These are phyloP conservation scores for Nannochloropsis oceanica DNA, from an alignment of 108 stramenopile species.

Conservation along the genomic window DNA sequence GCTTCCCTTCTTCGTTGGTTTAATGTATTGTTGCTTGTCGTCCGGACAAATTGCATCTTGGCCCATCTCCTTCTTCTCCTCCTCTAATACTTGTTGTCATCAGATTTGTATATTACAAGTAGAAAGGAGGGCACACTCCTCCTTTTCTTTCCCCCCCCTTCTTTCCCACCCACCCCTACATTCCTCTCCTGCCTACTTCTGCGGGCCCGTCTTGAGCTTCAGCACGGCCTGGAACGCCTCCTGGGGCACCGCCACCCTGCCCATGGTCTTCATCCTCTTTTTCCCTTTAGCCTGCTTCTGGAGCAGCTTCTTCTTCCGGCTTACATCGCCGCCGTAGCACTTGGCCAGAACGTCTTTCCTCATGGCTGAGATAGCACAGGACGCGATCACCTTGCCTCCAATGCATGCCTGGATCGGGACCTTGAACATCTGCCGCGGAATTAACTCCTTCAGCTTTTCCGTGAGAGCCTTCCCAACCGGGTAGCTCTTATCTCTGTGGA, in stretches of 20 bases:
- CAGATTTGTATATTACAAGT: not conserved
- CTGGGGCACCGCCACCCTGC: slow-evolving; percentile 79
- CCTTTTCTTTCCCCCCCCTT: not conserved
- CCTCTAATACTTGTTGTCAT: not conserved
- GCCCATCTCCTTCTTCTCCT: not conserved
- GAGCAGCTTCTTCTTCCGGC: slow-evolving; percentile 90
- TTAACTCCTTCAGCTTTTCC: slow-evolving; percentile 68
- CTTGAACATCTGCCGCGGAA: slow-evolving; percentile 92
- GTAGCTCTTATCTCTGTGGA: slow-evolving; percentile 59
- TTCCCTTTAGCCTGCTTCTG: slow-evolving; percentile 97
- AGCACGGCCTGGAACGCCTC: slow-evolving; percentile 95
- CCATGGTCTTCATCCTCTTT: slow-evolving; percentile 78
- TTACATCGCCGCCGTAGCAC: slow-evolving; percentile 75
- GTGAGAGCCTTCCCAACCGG: slow-evolving; percentile 55
- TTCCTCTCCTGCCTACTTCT: not conserved
- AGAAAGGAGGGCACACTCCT: not conserved
- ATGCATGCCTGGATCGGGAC: slow-evolving; percentile 93
- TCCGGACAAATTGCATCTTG: too few relatives aligned
- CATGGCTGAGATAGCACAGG: slow-evolving; percentile 59
- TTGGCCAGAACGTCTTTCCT: slow-evolving; percentile 90
- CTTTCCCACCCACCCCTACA: too few relatives aligned
- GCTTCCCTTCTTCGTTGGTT: too few relatives aligned
- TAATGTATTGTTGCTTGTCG: too few relatives aligned
- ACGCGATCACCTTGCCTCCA: slow-evolving; percentile 46
- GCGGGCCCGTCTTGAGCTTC: slow-evolving; percentile 10